These are phyloP conservation scores for Trichoderma breve DNA, from an alignment of 2,329 filamentous ascomycete genomes.

Conservation along the genomic window DNA sequence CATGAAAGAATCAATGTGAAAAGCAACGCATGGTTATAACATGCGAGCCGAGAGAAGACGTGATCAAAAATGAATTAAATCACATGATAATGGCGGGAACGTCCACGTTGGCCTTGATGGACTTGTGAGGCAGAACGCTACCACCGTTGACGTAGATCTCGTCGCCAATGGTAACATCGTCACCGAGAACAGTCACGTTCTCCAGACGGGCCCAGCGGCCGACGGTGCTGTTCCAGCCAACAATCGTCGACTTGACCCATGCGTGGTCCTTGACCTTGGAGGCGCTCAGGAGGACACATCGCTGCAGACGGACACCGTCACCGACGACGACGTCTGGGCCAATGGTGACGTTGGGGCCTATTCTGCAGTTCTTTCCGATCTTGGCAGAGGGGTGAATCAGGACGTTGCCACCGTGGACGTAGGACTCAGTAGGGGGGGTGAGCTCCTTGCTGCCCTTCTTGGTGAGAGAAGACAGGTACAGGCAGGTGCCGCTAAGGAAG, in stretches of 20 bases:
- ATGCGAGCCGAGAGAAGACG: slow-evolving; percentile 1
- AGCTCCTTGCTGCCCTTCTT: slow-evolving; percentile 89
- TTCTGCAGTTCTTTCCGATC: slow-evolving; percentile 98
- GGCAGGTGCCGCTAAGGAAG: slow-evolving; percentile 91
- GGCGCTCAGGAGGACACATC: slow-evolving; percentile 83
- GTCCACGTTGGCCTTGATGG: slow-evolving; percentile 97
- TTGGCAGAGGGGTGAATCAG: slow-evolving; percentile 91
- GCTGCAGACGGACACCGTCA: slow-evolving; percentile 89
- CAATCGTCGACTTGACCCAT: slow-evolving; percentile 98
- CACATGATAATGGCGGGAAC: slow-evolving; percentile 68
- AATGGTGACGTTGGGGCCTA: slow-evolving; percentile 95
- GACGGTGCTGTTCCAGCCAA: slow-evolving; percentile 96
- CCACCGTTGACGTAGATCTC: slow-evolving; percentile 99
- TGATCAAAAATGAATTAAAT: slow-evolving; percentile 24
- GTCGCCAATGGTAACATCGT: slow-evolving; percentile 96
- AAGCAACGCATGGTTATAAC: background rate
- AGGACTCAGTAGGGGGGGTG: slow-evolving; percentile 69
- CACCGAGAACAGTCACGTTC: slow-evolving; percentile 96
- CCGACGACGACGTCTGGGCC: slow-evolving; percentile 89
- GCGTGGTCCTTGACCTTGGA: slow-evolving; percentile 98
- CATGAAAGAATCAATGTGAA: background rate
- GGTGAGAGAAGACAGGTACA: slow-evolving; percentile 89
- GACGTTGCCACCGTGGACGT: slow-evolving; percentile 90
- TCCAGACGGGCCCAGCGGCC: slow-evolving; percentile 95
- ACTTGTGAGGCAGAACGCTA: slow-evolving; percentile 95